Evolutionary conservation across 192 early-diverging fungal species (phyloP), one percentile per base, ranked within the genome.

Genomic region (Rhizophagus clarus): DNA sequence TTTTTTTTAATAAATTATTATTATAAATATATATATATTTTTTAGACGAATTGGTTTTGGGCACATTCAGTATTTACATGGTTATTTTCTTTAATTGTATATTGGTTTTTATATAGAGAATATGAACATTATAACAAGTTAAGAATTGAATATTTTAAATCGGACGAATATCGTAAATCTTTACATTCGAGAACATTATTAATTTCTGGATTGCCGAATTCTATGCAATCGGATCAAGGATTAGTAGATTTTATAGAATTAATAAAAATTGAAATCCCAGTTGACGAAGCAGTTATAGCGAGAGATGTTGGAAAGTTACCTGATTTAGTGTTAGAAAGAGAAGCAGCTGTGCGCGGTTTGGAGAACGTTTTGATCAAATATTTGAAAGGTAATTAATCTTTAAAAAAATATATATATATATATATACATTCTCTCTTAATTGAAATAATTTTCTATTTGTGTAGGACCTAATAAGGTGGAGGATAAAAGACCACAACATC

Each of bases 141-240:
- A 67, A 83, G 84, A 73, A 85, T 90, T 56, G 68, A 76, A 14
- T 88, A 93, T 79, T 95, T 88, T 82, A 80, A 88, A 40, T 92
- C 89, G 34, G 83, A 89, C 0, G 81, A 79, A 0, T 93, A 92
- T 78, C 88, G 89, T 78, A 85, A 87, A 72, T 86, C 89, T 34
- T 83, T 93, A 72, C 90, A 92, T 72, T 89, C 91, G 22, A 88
- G 90, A 68, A 93, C 93, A 7, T 42, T 94, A 61, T 89, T 93
- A 87, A 79, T 93, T 26, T 88, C 90, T 11, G 89, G 90, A 20
- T 80, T 95, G 12, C 93, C 92, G 1, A 42, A 75, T 1, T 85
- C 85, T 9, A 77, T 91, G 75, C 92, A 90, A 78, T 86, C 80
- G 51, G 90, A 93, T 80, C 67, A 83, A 34, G 85, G 83, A 11